These are phyloP conservation scores for Plasmodium ovale DNA, from an alignment of 169 alveolate species.

Conservation along the genomic window DNA sequence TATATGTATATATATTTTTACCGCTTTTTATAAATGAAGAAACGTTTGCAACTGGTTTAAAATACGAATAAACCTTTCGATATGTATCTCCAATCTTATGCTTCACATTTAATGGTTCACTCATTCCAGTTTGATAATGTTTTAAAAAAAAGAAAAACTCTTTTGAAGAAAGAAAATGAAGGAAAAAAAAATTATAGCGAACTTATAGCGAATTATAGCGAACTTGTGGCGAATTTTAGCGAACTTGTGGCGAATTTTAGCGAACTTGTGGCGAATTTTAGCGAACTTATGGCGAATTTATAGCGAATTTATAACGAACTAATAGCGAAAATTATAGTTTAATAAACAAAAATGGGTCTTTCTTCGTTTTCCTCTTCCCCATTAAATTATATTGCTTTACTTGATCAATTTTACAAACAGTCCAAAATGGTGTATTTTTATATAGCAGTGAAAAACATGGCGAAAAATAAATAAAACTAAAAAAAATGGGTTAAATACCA, in stretches of 20 bases:
- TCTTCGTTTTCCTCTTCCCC: not conserved
- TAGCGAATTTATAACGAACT: no score
- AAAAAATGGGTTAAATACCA: not conserved
- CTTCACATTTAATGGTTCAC: conserved; percentile 70
- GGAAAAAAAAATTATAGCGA: not conserved
- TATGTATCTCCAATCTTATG: conserved; percentile 88
- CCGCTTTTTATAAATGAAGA: conserved; percentile 85
- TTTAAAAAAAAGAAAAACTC: no score
- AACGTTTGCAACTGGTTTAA: conserved; percentile 85
- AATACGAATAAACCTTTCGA: conserved; percentile 83
- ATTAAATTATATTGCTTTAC: not conserved
- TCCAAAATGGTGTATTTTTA: not conserved
- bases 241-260: no score
- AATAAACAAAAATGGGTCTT: no score
- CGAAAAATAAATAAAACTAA: not conserved
- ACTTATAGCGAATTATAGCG: not conserved
- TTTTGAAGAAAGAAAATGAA: not conserved
- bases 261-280: no score
- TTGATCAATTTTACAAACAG: not conserved
- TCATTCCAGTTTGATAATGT: conserved; percentile 54
- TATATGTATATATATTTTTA: conserved; percentile 80
- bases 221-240: no score
- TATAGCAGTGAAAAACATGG: not conserved
- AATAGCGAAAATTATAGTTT: no score
- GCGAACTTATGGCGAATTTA: no score